Evolutionary conservation across 2,329 filamentous ascomycete species (phyloP), one percentile per base, ranked within the genome.

Genomic region (Diplodia intermedia): DNA sequence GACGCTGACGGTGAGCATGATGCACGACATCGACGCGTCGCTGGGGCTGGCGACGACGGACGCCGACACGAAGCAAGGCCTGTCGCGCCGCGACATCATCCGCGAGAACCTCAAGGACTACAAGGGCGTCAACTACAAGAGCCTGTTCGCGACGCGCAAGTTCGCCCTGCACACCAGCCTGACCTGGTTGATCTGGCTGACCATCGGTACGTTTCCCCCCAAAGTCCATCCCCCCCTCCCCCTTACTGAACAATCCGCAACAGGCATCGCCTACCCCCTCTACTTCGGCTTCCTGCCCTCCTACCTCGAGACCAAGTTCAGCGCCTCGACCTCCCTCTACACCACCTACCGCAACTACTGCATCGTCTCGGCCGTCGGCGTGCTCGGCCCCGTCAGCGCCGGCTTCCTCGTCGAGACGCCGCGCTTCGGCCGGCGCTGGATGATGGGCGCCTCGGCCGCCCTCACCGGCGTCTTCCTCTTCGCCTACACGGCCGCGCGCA

Each of bases 221-320:
- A 23, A 11, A 11, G 4, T 26, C 52, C 20, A 11, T 40, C n/a
- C 15, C 8, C 3, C 54, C 12, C 31, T 43, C 20, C n/a, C 18
- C n/a, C 4, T 7, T 20, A 18, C 20, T 14, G 23, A 14, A 60
- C 9, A 18, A 36, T 29, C 7, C 9, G 14, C 1, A 11, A 26
- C 18, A 65, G 62, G 81, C n/a, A 78, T 84, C 26, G 81, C 79
- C 1, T 83, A 83, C 70, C 82, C 82, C 4, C 75, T 84, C 0
- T 84, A 82, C 71, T 82, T 82, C 71, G 80, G 79, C 54, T 84
- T 83, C 66, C 79, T 84, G 60, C 81, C 82, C 1, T 82, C 80
- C 0, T 84, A 84, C 67, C 76, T 83, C 7, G 77, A 78, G 20
- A 80, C 76, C 8, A 78, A 80, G 65, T 78, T 75, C 60, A 73